These are phyloP conservation scores for Papilionanthe hybrid DNA, from an alignment of 116 monocot species.

Conservation along the genomic window DNA sequence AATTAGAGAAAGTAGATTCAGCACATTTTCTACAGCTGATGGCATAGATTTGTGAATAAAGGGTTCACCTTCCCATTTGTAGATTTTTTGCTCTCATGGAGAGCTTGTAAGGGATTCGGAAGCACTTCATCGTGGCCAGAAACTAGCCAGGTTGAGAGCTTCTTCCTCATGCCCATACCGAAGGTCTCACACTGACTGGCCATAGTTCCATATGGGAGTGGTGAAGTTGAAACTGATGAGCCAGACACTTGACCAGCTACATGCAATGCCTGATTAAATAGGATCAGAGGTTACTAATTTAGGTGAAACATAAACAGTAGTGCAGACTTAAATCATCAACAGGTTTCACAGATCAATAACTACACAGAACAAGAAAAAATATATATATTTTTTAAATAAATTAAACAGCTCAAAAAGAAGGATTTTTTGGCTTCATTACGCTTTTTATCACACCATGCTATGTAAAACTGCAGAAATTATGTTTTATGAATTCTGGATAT, in stretches of 20 bases:
- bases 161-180: conserved; percentile 75
- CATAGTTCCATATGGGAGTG: conserved; percentile 91
- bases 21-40: neutral
- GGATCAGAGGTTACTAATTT: too few relatives aligned
- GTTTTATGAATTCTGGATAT: neutral
- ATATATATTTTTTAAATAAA: neutral
- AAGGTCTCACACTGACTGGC: conserved; percentile 91
- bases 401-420: too few relatives aligned
- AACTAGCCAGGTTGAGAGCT: conserved; percentile 86
- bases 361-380: neutral
- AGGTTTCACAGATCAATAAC: neutral
- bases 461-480: neutral
- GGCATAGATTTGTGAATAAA: neutral
- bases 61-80: conserved; percentile 25
- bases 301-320: neutral
- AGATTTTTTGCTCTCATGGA: conserved; percentile 11
- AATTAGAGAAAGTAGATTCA: conserved; percentile 7
- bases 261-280: conserved; percentile 63
- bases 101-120: conserved; percentile 14
- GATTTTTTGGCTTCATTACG: too few relatives aligned
- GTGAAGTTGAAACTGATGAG: conserved; percentile 78
- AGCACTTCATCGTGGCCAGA: conserved; percentile 36
- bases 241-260: conserved; percentile 94
- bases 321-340: neutral
- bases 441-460: too few relatives aligned